phyloP scores from a whole-genome alignment of 2,329 filamentous ascomycete genomes.

The Penicillium polonicum region DNA sequence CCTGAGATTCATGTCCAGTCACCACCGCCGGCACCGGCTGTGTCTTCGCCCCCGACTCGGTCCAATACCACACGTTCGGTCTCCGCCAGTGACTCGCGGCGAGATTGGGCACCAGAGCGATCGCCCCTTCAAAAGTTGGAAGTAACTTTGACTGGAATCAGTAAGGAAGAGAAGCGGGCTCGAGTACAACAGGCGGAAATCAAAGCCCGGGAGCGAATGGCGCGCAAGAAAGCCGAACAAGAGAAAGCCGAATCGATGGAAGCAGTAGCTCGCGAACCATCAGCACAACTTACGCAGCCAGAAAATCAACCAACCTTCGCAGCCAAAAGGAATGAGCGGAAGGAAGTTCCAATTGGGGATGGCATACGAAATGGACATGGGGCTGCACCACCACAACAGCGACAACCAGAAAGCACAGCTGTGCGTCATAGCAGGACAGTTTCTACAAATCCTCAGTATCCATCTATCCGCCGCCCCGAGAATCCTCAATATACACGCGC shows the following conservation, averaged over 20 bases:
- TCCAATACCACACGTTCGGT: slow-evolving; percentile 34
- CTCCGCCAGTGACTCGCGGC: slow-evolving; percentile 32
- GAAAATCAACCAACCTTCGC: slow-evolving; percentile 8
- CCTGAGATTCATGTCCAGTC: slow-evolving; percentile 21
- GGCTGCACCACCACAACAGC: slow-evolving; percentile 7
- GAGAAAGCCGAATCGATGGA: slow-evolving; percentile 16
- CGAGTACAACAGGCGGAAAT: slow-evolving; percentile 79
- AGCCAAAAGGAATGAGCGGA: slow-evolving; percentile 2
- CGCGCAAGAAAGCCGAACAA: slow-evolving; percentile 29
- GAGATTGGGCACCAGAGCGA: slow-evolving; percentile 70
- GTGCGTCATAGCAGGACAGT: slow-evolving; percentile 19
- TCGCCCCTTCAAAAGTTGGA: slow-evolving; percentile 94
- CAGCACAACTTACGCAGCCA: slow-evolving; percentile 9
- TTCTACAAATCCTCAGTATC: slow-evolving; percentile 23
- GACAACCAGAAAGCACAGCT: slow-evolving; percentile 13
- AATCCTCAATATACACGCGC: slow-evolving; percentile 24
- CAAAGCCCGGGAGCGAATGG: slow-evolving; percentile 60
- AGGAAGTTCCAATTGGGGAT: neutral
- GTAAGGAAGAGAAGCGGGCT: slow-evolving; percentile 91
- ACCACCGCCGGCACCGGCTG: neutral
- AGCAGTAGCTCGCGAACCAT: slow-evolving; percentile 2
- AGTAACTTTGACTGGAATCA: slow-evolving; percentile 84
- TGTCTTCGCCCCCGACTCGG: slow-evolving; percentile 27
- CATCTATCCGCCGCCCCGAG: slow-evolving; percentile 17
- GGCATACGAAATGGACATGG: neutral